A percentile compares a stretch with the other conserved stretches of the same genome.
These are phyloP conservation scores for Sporisorium scitamineum DNA, from an alignment of 1,284 basidiomycete genomes.

Conservation along the genomic window DNA sequence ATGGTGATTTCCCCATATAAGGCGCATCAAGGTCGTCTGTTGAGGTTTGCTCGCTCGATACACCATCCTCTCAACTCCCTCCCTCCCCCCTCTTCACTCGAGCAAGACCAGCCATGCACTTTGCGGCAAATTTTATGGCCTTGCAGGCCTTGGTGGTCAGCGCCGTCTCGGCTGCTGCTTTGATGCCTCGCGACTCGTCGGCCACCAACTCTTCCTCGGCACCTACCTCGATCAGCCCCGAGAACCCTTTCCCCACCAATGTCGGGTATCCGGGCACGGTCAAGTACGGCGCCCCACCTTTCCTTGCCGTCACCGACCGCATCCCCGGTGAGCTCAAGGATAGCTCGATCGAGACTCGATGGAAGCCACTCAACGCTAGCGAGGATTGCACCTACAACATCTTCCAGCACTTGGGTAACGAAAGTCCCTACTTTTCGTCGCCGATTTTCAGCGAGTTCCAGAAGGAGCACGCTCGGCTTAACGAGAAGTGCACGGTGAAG, in stretches of 20 bases:
- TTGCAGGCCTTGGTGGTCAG: constrained; percentile 25
- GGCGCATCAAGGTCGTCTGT: background rate
- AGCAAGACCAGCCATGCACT: constrained; percentile 12
- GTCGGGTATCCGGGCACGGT: constrained; percentile 56
- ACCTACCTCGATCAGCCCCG: constrained; percentile 31
- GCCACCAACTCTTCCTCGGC: constrained; percentile 20
- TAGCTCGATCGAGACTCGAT: constrained; percentile 50
- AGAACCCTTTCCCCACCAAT: constrained; percentile 59
- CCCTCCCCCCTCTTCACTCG: background rate
- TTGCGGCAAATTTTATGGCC: constrained; percentile 18
- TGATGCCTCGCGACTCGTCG: constrained; percentile 19
- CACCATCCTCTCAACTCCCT: background rate
- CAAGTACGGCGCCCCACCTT: constrained; percentile 51
- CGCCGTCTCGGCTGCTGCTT: constrained; percentile 23
- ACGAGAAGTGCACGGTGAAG: constrained; percentile 45
- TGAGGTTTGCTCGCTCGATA: background rate
- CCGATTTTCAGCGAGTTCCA: constrained; percentile 49
- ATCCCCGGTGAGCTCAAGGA: constrained; percentile 44
- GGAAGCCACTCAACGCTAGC: constrained; percentile 32
- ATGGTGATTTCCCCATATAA: background rate
- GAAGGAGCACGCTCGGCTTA: constrained; percentile 28
- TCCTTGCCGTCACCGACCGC: constrained; percentile 56
- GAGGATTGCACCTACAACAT: constrained; percentile 42
- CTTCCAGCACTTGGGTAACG: constrained; percentile 58
- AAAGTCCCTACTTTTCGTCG: constrained; percentile 54